Base-by-base conservation (phyloP, 129 eudicot species). In the Cynara cardunculus region DNA sequence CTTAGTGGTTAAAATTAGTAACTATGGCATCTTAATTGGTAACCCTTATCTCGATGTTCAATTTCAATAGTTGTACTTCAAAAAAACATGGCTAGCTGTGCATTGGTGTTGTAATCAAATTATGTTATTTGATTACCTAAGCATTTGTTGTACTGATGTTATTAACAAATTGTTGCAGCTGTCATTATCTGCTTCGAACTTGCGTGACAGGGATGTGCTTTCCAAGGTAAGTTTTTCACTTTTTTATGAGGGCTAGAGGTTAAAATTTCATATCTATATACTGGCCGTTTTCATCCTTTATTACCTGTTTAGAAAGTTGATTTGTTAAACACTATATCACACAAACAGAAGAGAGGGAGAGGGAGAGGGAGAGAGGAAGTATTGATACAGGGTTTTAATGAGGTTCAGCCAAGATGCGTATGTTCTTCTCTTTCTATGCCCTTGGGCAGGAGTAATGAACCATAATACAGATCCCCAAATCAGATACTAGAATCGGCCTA, bases 201-300 rank as follows among this genome's bases (percentile, higher is more conserved):
- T 94, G 84, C 92, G 92, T 84, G 92, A 94, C 80, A 85, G 96
- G 69, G 98, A 94, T 83, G 92, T 94, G 86, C 87, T 94, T 80
- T 94, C 97, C 81, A 94, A 94, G 96, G 98, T 91, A 74, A 25
- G 92, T 72, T 76, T 0, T 68, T 84, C 81, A 9, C 62, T 22
- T 32, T 7, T 21, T 49, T 49, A n/a, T 26, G 10, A 44, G 31
- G 7, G 13, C 64, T 26, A 18, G 7, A 2, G 16, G 12, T 14
- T 70, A 70, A 30, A 26, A 27, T 25, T 25, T 25, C 35, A 68
- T 34, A 56, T 71, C 18, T 32, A 2, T 35, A 8, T 71, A 71
- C 39, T 44, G 25, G 70, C 28, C 24, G 18, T 41, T 41, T 41
- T 41, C 53, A 41, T 41, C 18, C n/a, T n/a, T n/a, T n/a, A n/a